A percentile compares a stretch with the other conserved stretches of the same genome.
Evolutionary conservation across 2,329 filamentous ascomycete genomes (phyloP).

Genomic region (Trichoderma sp.): DNA sequence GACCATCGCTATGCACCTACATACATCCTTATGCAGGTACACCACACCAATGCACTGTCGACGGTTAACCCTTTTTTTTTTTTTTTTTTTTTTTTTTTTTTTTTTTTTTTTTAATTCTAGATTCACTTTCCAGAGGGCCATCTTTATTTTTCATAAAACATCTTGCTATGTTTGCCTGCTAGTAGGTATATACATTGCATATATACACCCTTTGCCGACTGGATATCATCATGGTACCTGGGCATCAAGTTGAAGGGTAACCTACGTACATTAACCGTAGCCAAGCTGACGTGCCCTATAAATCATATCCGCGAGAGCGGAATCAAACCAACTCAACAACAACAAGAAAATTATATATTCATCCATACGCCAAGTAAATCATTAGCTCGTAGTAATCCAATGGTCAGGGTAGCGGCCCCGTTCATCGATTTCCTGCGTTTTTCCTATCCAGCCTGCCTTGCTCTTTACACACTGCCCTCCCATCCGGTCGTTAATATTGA

Average conservation of each 20-base stretch:
- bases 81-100: neutral
- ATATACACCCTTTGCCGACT: neutral
- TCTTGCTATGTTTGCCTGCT: neutral
- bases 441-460: constrained; percentile 10
- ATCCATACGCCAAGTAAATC: constrained; percentile 20
- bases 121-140: neutral
- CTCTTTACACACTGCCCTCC: constrained; percentile 3
- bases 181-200: neutral
- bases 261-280: neutral
- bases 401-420: neutral
- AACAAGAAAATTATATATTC: neutral
- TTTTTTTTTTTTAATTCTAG: neutral
- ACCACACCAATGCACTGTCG: neutral
- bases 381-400: constrained; percentile 24
- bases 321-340: neutral
- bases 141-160: neutral
- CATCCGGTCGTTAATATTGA: constrained; percentile 17
- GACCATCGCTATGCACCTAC: neutral
- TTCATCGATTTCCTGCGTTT: constrained; percentile 16
- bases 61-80: neutral
- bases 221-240: neutral
- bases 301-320: neutral
- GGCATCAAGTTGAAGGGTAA: neutral
- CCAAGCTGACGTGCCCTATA: neutral
- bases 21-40: neutral